A percentile compares a stretch with the other conserved stretches of the same genome.
phyloP scores from a whole-genome alignment of 768 basidiomycete species.

The Ephemerocybe angulata region DNA sequence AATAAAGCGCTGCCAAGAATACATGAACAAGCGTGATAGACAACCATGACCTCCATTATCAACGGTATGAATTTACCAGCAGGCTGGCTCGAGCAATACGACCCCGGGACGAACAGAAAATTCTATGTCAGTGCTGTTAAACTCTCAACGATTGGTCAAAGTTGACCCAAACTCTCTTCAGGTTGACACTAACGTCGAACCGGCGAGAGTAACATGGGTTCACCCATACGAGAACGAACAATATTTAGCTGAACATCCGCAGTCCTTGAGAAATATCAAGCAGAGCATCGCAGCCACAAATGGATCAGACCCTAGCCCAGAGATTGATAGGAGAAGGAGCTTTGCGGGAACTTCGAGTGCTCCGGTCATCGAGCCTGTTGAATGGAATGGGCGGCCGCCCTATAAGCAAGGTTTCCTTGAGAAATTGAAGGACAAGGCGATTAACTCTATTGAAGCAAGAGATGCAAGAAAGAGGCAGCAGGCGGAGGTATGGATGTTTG shows the following conservation, averaged over 20 bases:
- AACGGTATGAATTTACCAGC: conserved; percentile 41
- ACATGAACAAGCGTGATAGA: neutral
- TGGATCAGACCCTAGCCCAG: conserved; percentile 7
- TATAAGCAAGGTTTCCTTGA: conserved; percentile 54
- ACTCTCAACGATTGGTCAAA: too few relatives aligned
- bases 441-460: conserved; percentile 63
- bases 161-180: too few relatives aligned
- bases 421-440: conserved; percentile 59
- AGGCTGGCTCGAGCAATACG: conserved; percentile 57
- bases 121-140: conserved; percentile 47
- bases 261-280: conserved; percentile 37
- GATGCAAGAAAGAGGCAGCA: conserved; percentile 47
- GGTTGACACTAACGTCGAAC: conserved; percentile 20
- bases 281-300: conserved; percentile 2
- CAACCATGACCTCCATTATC: neutral
- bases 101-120: too few relatives aligned
- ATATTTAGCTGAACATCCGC: conserved; percentile 55
- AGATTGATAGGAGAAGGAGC: conserved; percentile 25
- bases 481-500: neutral
- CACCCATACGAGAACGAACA: conserved; percentile 71
- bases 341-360: conserved; percentile 20
- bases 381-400: neutral
- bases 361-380: conserved; percentile 11
- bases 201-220: conserved; percentile 67
- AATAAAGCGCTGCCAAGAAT: too few relatives aligned